Evolutionary conservation across 441 rosid species (phyloP).

Genomic region (Hura crepitans): DNA sequence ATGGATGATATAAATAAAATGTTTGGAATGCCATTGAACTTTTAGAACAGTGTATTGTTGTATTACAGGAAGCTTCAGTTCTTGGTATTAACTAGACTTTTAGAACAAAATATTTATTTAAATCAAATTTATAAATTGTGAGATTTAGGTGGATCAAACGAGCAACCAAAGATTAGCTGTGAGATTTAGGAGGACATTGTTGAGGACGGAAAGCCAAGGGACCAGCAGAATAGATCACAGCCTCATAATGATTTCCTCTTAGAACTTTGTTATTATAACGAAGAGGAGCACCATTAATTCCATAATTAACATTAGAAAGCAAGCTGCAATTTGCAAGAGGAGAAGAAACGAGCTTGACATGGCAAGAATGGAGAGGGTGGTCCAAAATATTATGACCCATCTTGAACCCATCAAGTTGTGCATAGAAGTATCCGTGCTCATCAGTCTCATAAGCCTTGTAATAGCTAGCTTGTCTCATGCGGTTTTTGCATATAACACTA

Average conservation of each 20-base stretch:
- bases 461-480: slow-evolving; percentile 46
- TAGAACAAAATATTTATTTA: no score
- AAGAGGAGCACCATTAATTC: slow-evolving; percentile 56
- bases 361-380: slow-evolving; percentile 81
- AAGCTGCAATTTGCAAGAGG: slow-evolving; percentile 58
- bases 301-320: slow-evolving; percentile 66
- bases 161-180: neutral
- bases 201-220: slow-evolving; percentile 84
- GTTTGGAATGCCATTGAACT: slow-evolving; percentile 77
- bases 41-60: slow-evolving; percentile 26
- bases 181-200: slow-evolving; percentile 46
- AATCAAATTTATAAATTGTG: slow-evolving; percentile 4
- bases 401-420: slow-evolving; percentile 55
- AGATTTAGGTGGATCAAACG: slow-evolving; percentile 37
- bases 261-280: slow-evolving; percentile 55
- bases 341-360: slow-evolving; percentile 68
- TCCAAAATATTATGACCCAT: slow-evolving; percentile 44
- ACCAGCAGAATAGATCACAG: slow-evolving; percentile 67
- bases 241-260: slow-evolving; percentile 41
- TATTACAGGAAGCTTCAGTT: neutral
- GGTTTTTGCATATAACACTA: slow-evolving; percentile 71
- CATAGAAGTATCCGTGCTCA: slow-evolving; percentile 63
- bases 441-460: slow-evolving; percentile 60
- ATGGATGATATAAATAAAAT: slow-evolving; percentile 79
- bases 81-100: slow-evolving; percentile 10